Base-by-base conservation (phyloP, 257 asterid species). In the Solanum piurae region DNA sequence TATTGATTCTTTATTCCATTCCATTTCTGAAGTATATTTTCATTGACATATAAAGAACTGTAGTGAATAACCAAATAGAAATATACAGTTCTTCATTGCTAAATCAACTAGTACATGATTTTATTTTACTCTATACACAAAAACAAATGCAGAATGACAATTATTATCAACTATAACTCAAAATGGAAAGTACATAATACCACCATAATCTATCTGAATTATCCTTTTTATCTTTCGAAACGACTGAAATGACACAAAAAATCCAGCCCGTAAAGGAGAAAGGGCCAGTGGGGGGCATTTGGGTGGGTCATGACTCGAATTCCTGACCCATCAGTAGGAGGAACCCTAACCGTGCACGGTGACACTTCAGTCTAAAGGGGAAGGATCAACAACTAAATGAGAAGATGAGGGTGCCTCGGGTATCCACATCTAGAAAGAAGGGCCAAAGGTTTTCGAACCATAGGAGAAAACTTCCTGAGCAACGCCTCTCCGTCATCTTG, bases 401-500 rank as follows among this genome's bases (percentile, higher is more conserved):
- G 31, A 29, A 29, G 31, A 29, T 29, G 31, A 29, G 31, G 31
- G 31, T 2, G 2, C 31, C 31, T 29, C 31, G 2, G 31, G 31
- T 29, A 29, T 29, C 31, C 31, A 29, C 31, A 29, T 29, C 31
- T 29, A 29, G 31, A 29, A 29, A 29, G 31, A 29, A 29, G 31
- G 31, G 31, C 31, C 31, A 29, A 29, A 29, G 31, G 31, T 29
- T 29, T 29, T 29, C 31, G 31, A 2, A 29, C 31, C 31, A 29
- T 29, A 29, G 31, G 31, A 29, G 31, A 29, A 29, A 29, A 29
- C 31, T 46, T 27, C 20, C 42, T 1, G 40, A 29, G 68, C 42
- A 46, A 46, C 7, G 3, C 69, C 18, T 29, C 27, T 29, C 31
- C 31, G 12, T 82, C 69, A 95, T 91, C 89, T 90, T 2, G 98